A percentile compares a stretch with the other conserved stretches of the same genome.
phyloP scores from a whole-genome alignment of 371 early-diverging fungal genomes.

The Rhizopus sp. region DNA sequence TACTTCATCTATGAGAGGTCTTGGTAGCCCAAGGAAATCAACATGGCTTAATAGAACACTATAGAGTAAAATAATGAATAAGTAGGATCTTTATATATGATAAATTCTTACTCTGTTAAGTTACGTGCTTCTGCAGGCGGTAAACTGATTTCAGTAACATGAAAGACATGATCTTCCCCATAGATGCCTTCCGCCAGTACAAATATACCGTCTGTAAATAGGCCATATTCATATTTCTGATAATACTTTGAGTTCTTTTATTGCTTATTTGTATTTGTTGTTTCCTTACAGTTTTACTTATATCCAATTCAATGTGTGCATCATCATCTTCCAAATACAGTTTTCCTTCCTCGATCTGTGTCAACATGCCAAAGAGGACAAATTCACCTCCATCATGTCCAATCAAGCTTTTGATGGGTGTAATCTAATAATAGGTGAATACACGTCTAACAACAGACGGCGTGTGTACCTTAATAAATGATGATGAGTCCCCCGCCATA shows the following conservation, averaged over 20 bases:
- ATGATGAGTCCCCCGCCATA: constrained; percentile 4
- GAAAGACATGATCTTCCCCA: constrained; percentile 70
- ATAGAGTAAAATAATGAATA: neutral
- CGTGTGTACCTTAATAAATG: constrained; percentile 32
- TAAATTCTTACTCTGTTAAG: constrained; percentile 53
- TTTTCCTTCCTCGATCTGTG: constrained; percentile 81
- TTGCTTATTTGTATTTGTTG: neutral
- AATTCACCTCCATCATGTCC: constrained; percentile 76
- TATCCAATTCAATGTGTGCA: constrained; percentile 70
- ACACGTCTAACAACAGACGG: too few species aligned
- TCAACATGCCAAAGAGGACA: constrained; percentile 87
- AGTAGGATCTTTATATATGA: neutral
- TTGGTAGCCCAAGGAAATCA: constrained; percentile 60
- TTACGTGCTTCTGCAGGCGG: constrained; percentile 77
- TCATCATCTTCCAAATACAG: constrained; percentile 86
- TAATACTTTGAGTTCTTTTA: neutral
- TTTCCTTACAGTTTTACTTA: constrained; percentile 43
- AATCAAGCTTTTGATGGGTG: constrained; percentile 79
- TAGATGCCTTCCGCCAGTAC: constrained; percentile 82
- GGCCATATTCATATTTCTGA: constrained; percentile 61
- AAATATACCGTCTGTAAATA: constrained; percentile 84
- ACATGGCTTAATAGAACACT: constrained; percentile 54
- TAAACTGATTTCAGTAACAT: constrained; percentile 68
- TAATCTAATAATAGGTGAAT: constrained; percentile 52
- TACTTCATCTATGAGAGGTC: constrained; percentile 53